Conservation (phyloP, 1,284 basidiomycete genomes). For the Sphaerobolus stellatus region DNA sequence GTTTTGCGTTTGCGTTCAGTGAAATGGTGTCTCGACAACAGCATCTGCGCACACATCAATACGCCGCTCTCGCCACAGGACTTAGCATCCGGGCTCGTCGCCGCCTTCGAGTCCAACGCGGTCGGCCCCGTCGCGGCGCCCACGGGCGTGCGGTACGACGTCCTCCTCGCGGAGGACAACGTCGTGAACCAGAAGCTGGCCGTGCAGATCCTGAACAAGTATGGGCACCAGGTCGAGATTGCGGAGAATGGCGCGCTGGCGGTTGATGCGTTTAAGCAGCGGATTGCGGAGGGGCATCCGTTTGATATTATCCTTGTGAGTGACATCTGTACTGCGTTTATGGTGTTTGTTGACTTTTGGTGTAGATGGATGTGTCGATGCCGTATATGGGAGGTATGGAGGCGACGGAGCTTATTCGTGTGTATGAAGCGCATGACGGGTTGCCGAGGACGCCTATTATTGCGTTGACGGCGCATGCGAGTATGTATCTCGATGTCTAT, state of each 20-base stretch:
- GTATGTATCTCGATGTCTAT: constrained; percentile 44
- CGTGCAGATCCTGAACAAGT: constrained; percentile 95
- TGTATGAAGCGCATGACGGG: constrained; percentile 76
- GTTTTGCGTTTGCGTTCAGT: constrained; percentile 43
- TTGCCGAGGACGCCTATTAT: constrained; percentile 88
- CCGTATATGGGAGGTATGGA: constrained; percentile 96
- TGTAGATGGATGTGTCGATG: constrained; percentile 97
- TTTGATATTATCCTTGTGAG: constrained; percentile 86
- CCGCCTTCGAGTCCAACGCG: constrained; percentile 92
- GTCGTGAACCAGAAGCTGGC: constrained; percentile 97
- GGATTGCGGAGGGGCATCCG: constrained; percentile 68
- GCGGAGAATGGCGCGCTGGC: constrained; percentile 96
- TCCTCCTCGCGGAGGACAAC: constrained; percentile 98
- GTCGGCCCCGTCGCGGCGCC: constrained; percentile 77
- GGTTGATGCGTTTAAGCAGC: constrained; percentile 83
- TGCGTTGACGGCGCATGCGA: constrained; percentile 90
- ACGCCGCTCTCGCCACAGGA: constrained; percentile 89
- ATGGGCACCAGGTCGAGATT: constrained; percentile 94
- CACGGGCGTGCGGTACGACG: constrained; percentile 87
- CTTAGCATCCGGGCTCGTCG: constrained; percentile 88
- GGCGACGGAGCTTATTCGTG: constrained; percentile 78
- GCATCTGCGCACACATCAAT: constrained; percentile 88
- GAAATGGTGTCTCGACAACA: constrained; percentile 90
- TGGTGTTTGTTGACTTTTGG: too few relatives aligned
- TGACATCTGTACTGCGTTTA: constrained; percentile 23